Base-by-base conservation (phyloP, 2,329 filamentous ascomycete species). In the Exophiala sp. region DNA sequence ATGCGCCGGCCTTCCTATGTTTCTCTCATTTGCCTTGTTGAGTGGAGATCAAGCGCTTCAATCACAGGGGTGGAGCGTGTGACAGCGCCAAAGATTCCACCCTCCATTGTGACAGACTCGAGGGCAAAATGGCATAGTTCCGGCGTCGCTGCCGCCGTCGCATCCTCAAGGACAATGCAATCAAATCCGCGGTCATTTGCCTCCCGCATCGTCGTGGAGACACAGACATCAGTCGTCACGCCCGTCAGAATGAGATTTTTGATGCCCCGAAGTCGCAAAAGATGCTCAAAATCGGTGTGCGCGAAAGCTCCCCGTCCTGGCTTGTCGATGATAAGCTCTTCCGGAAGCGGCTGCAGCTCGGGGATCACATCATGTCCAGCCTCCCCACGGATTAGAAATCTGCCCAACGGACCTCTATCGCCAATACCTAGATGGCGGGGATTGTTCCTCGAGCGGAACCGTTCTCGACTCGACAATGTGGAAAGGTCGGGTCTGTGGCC, bases 301-400 rank as follows among this genome's bases (percentile, higher is more conserved):
- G 70, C 63, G 60, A 79, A 79, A 2, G 76, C 75, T 1, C 76
- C 70, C 19, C 74, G 69, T 0, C 76, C 75, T 0, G 76, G 75
- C 61, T 79, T 79, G 62, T 79, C 76, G 37, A 80, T 72, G 7
- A 79, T 66, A 0, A 73, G 68, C 57, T 79, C 76, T 2, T 65
- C 66, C 1, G 64, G 63, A 13, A 72, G 47, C 11, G 76, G 76
- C 49, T 70, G 71, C 24, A 79, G 63, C 57, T 82, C 78, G 6
- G 71, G 65, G 14, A 82, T 71, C 23, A 74, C 79, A 40, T 77
- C 78, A 59, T 81, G 78, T 1, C 80, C 80, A 18, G 66, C 59
- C 58, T 81, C 75, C 1, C 80, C 79, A 16, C 79, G 73, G 19
- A 82, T 68, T 2, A 83, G 65, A 2, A 82, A 69, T n/a, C 75